A percentile compares a stretch with the other conserved stretches of the same genome.
Evolutionary conservation across 345 rosid genomes (phyloP).

Genomic region (Bruguiera parviflora): DNA sequence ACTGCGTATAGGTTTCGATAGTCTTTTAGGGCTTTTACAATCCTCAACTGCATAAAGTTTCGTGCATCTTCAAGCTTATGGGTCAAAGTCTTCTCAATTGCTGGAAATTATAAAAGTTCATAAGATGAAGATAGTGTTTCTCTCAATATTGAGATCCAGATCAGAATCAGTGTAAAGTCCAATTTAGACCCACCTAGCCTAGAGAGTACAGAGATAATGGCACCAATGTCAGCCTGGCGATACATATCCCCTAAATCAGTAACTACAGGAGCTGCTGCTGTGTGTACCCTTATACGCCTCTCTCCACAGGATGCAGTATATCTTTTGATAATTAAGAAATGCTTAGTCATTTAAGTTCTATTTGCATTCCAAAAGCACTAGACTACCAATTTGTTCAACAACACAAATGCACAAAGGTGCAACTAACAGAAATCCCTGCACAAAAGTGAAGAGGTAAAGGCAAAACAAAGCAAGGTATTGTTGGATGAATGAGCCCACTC

Average conservation of each 20-base stretch:
- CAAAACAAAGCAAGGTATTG: not conserved
- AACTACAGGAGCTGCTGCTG: constrained; percentile 86
- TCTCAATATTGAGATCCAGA: constrained; percentile 16
- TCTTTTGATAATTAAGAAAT: constrained; percentile 62
- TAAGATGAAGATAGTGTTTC: constrained; percentile 11
- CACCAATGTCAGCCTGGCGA: constrained; percentile 86
- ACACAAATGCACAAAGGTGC: not conserved
- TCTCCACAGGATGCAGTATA: constrained; percentile 99
- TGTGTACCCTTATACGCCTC: constrained; percentile 97
- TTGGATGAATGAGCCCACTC: no score
- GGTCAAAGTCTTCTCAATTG: constrained; percentile 85
- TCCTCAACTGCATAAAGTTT: constrained; percentile 64
- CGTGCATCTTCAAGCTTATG: constrained; percentile 94
- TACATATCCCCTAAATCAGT: constrained; percentile 96
- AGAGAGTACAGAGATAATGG: constrained; percentile 74
- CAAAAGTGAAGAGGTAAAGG: not conserved
- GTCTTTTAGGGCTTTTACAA: constrained; percentile 87
- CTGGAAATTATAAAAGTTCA: constrained; percentile 44
- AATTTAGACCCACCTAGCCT: constrained; percentile 64
- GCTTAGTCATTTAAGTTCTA: not conserved
- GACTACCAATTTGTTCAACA: not conserved
- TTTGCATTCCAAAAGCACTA: not conserved
- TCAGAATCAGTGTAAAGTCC: constrained; percentile 7
- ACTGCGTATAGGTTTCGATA: constrained; percentile 84
- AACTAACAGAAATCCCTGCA: not conserved